Evolutionary conservation across 176 grass and related monocot genomes (phyloP).

Genomic region (Oryza longistaminata): DNA sequence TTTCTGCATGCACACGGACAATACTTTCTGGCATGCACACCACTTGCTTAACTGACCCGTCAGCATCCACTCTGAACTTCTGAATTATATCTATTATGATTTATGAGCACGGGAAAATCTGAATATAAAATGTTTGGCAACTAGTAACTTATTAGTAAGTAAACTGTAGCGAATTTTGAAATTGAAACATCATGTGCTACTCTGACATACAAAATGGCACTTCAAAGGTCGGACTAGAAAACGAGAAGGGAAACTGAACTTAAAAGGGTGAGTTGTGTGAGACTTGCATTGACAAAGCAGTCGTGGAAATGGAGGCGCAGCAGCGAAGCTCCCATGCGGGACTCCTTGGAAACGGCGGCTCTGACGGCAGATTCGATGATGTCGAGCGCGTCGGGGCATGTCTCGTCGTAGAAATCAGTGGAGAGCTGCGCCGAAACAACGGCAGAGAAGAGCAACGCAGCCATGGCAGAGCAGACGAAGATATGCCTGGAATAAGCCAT

Average conservation of each 20-base stretch:
- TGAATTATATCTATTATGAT: too few species aligned
- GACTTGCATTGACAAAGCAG: conserved; percentile 53
- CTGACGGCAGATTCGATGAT: conserved; percentile 55
- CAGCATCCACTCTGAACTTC: too few species aligned
- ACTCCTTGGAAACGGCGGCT: conserved; percentile 50
- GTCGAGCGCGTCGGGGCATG: conserved; percentile 52
- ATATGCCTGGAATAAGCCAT: conserved; percentile 37
- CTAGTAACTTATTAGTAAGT: background rate
- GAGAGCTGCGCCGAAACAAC: conserved; percentile 57
- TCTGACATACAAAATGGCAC: background rate
- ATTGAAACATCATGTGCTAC: background rate
- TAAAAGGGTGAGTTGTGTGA: background rate
- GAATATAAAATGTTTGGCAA: background rate
- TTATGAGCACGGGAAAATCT: background rate
- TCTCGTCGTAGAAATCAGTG: conserved; percentile 53
- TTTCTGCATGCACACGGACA: background rate
- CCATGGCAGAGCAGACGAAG: background rate
- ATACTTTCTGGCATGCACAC: background rate
- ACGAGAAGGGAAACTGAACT: background rate
- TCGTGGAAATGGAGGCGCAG: conserved; percentile 64
- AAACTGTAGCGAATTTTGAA: background rate
- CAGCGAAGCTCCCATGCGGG: conserved; percentile 65
- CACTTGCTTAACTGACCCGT: background rate
- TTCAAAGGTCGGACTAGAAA: background rate
- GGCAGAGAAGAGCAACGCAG: conserved; percentile 29